Evolutionary conservation across 352 stramenopile species (phyloP), one percentile per base, ranked within the genome.

Genomic region (Globisporangium polare): DNA sequence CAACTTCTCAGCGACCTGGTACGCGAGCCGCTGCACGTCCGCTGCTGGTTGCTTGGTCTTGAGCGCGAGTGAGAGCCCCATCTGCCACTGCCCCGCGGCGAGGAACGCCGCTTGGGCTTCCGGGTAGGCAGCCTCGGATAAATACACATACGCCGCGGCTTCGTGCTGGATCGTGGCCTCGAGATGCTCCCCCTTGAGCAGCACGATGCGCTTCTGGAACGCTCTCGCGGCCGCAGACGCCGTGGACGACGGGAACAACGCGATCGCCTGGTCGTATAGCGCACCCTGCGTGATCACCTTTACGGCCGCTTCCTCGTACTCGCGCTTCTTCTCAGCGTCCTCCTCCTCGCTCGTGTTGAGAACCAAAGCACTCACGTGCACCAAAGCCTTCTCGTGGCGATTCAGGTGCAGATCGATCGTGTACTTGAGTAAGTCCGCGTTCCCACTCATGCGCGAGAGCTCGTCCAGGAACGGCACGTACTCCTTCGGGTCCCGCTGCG

Each of bases 401-500:
- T 73, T 53, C 33, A 92, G 60, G 50, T 85, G 66, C 24, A 73
- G 15, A 41, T 92, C 83, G 35, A 92, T 87, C 0, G 70, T 72
- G 58, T 81, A 87, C n/a, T 78, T 87, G n/a, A 69, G 67, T 53
- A 73, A 56, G 20, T 74, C 60, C n/a, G 69, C 63, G 35, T 78
- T 69, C 5, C 60, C 52, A 33, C 26, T 46, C 6, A 82, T 62
- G n/a, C 54, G 62, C 13, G 66, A 65, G 33, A 88, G 74, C n/a
- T 67, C 72, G 22, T 89, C 75, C 2, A 93, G 56, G 42, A 90
- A 78, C 17, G 80, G 74, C 37, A 80, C 66, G 53, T 92, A 90
- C 45, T 89, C 80, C 37, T 87, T 86, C 18, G 84, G 84, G 46
- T 93, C 84, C 17, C 78, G 72, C 50, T 91, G 70, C 15, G 80